A percentile compares a stretch with the other conserved stretches of the same genome.
Evolutionary conservation across 2,329 filamentous ascomycete species (phyloP).

Genomic region (Alternaria gansuensis): DNA sequence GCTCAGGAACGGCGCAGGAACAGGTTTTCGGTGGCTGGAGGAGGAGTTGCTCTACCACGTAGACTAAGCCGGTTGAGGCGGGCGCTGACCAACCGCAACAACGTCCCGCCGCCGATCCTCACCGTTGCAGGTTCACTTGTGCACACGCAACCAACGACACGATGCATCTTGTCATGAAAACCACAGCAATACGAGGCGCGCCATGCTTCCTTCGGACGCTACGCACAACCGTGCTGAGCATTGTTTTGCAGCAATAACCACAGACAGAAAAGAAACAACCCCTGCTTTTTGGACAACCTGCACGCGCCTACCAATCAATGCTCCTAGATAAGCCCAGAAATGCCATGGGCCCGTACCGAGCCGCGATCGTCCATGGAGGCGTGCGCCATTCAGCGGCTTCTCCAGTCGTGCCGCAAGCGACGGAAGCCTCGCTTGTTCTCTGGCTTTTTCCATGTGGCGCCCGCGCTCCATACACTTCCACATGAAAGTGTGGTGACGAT

Average conservation of each 20-base stretch:
- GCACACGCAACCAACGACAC: constrained; percentile 14
- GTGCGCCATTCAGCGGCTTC: constrained; percentile 5
- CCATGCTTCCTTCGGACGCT: not conserved
- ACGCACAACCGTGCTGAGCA: constrained; percentile 1
- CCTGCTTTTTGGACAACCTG: constrained; percentile 10
- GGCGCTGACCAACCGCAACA: constrained; percentile 22
- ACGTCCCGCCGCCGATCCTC: constrained; percentile 23
- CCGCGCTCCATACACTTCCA: not conserved
- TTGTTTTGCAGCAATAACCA: not conserved
- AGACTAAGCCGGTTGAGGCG: constrained; percentile 10
- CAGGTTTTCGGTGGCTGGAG: constrained; percentile 16
- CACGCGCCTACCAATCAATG: constrained; percentile 14
- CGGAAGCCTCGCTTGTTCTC: constrained; percentile 10
- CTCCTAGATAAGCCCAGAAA: constrained; percentile 1
- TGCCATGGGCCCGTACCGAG: constrained; percentile 17
- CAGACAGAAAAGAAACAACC: not conserved
- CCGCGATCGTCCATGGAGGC: constrained; percentile 15
- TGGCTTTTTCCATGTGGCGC: constrained; percentile 14
- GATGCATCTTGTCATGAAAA: constrained; percentile 13
- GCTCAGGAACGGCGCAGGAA: constrained; percentile 31
- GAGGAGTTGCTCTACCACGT: constrained; percentile 22
- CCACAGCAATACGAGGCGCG: constrained; percentile 1
- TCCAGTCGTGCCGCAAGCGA: constrained; percentile 3
- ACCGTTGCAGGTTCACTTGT: constrained; percentile 8
- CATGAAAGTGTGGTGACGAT: constrained; percentile 5